Conservation (phyloP, 495 filamentous ascomycete genomes). For the Entonaema liquescens region DNA sequence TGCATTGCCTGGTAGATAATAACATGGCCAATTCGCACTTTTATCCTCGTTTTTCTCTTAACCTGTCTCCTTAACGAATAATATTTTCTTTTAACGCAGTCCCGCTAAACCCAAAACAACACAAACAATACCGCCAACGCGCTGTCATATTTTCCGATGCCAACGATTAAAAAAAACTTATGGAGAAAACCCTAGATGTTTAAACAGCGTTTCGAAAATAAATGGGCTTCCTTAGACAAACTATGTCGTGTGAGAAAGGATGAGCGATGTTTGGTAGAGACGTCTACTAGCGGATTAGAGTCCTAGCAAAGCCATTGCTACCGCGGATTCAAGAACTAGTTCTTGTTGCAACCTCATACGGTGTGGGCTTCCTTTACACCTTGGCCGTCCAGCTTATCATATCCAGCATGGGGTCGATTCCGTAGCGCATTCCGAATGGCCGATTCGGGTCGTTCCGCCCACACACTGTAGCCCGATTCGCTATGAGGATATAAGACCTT, state of each 20-base stretch:
- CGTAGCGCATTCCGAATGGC: constrained; percentile 52
- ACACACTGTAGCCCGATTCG: constrained; percentile 62
- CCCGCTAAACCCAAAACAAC: constrained; percentile 21
- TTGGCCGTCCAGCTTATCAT: constrained; percentile 34
- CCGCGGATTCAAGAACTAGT: not conserved
- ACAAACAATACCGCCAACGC: constrained; percentile 5
- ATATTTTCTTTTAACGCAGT: not conserved
- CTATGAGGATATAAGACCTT: constrained; percentile 74
- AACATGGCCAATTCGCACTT: not conserved
- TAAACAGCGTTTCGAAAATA: not conserved
- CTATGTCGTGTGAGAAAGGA: not conserved
- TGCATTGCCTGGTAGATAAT: not conserved
- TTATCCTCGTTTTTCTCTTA: not conserved
- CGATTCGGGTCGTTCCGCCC: constrained; percentile 66
- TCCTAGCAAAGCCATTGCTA: not conserved
- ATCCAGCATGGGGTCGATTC: constrained; percentile 51
- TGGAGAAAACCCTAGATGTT: not conserved
- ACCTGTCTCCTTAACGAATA: not conserved
- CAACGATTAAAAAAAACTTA: constrained; percentile 19
- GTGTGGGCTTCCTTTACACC: constrained; percentile 14
- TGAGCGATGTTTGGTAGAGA: not conserved
- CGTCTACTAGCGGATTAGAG: not conserved
- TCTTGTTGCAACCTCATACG: constrained; percentile 7
- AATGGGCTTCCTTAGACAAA: not conserved
- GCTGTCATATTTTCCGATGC: constrained; percentile 2